Evolutionary conservation across 108 stramenopile species (phyloP).

Genomic region (Discostella stelligeroides): DNA sequence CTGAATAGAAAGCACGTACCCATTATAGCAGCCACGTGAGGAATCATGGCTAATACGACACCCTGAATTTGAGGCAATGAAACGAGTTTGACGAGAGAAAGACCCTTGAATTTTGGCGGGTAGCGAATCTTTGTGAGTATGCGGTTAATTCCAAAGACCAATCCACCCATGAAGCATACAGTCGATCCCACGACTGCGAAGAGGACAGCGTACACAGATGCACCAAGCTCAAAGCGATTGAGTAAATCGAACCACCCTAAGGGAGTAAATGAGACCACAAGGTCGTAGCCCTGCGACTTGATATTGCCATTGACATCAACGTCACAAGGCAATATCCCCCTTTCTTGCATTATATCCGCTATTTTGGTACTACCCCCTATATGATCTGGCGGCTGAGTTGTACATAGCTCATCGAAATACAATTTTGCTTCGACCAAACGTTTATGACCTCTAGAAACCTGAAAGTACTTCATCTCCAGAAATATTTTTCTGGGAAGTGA

Average conservation of each 20-base stretch:
- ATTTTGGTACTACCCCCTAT: conserved; percentile 58
- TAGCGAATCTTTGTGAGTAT: conserved; percentile 78
- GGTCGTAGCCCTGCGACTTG: conserved; percentile 58
- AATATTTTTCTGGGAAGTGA: conserved; percentile 65
- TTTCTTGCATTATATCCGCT: conserved; percentile 47
- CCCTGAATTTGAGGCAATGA: conserved; percentile 68
- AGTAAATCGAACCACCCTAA: conserved; percentile 79
- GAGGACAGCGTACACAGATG: conserved; percentile 69
- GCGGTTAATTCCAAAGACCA: conserved; percentile 75
- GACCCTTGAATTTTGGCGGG: conserved; percentile 76
- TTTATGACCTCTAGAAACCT: conserved; percentile 62
- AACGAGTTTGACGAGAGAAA: conserved; percentile 59
- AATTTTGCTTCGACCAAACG: conserved; percentile 67
- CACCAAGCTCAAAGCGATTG: conserved; percentile 78
- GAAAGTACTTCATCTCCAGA: conserved; percentile 72
- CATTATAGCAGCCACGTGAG: conserved; percentile 50
- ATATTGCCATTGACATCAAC: conserved; percentile 68
- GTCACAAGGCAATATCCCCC: conserved; percentile 57
- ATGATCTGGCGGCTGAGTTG: conserved; percentile 53
- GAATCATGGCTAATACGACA: conserved; percentile 59
- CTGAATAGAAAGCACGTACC: conserved; percentile 58
- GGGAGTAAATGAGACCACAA: conserved; percentile 68
- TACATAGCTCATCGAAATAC: conserved; percentile 65
- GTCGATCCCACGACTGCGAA: conserved; percentile 68
- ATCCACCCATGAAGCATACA: conserved; percentile 52